Evolutionary conservation across 352 stramenopile species (phyloP), one percentile per base, ranked within the genome.

Genomic region (Pythium scleroteichum): DNA sequence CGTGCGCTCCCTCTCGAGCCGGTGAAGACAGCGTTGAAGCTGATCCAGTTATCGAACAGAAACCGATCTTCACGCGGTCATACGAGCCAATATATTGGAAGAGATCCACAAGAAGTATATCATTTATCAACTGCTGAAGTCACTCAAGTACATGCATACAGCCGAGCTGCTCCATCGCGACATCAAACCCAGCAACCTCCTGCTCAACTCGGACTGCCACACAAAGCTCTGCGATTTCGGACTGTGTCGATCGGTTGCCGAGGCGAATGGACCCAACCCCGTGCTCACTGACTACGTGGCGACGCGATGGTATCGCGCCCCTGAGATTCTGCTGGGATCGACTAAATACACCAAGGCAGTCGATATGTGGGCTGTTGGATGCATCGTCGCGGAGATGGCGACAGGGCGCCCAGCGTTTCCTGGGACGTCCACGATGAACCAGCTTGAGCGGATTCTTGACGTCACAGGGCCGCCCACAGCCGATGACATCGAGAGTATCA

Each of bases 61-160:
- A 71, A 98, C 94, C 40, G 95, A 99, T 72, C 72, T 99, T 35
- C 90, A 98, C 76, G 90, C 92, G 10, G 93, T 98, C 33, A 98
- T 99, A 75, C 85, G 93, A 66, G 92, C 89, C 53, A 94, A 97
- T 57, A 98, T 98, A 35, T 69, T 98, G 33, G 88, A 98, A 66
- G 90, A 98, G 51, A 97, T 98, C 23, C 96, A 99, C 78, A 98
- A 98, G 68, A 97, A 98, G 71, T 98, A 98, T 65, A 97, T 99
- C 41, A 95, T 97, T 29, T 99, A 98, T 64, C 96, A 99, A 71
- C 70, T 98, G 41, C 75, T 98, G 49, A 97, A 97, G 69, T 94
- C 94, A 26, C 85, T 99, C 51, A 98, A 98, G 76, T 98, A 97
- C 74, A 94, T 98, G 79, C 96, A 99, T 76, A 95, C 85, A 8